Conservation (phyloP, 352 stramenopile species). For the Pythium brachiatum region DNA sequence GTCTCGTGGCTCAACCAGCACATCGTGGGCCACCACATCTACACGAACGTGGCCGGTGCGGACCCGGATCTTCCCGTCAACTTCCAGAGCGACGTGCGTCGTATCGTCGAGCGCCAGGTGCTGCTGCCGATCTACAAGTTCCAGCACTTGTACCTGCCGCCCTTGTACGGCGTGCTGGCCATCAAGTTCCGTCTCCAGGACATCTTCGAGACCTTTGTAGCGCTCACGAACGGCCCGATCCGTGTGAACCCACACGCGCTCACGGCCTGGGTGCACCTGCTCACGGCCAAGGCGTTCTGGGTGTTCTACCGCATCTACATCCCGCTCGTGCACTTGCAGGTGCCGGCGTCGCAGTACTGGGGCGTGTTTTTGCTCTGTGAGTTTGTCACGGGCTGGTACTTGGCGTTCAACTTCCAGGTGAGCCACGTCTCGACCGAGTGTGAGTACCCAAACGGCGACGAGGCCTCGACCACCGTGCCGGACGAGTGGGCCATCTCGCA, state of each 20-base stretch:
- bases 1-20: slow-evolving; percentile 95
- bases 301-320: slow-evolving; percentile 88
- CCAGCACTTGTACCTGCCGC: slow-evolving; percentile 92
- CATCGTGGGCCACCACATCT: slow-evolving; percentile 94
- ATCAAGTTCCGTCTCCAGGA: slow-evolving; percentile 94
- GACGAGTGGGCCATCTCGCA: slow-evolving; percentile 93
- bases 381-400: slow-evolving; percentile 90
- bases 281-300: slow-evolving; percentile 89
- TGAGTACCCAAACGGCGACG: slow-evolving; percentile 80
- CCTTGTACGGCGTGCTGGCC: slow-evolving; percentile 93
- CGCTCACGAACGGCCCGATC: slow-evolving; percentile 87
- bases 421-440: slow-evolving; percentile 89
- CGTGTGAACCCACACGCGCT: slow-evolving; percentile 87
- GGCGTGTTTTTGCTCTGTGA: slow-evolving; percentile 85
- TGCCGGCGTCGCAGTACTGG: slow-evolving; percentile 59
- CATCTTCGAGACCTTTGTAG: slow-evolving; percentile 85
- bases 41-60: slow-evolving; percentile 92
- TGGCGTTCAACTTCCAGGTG: slow-evolving; percentile 94
- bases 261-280: slow-evolving; percentile 79
- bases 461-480: slow-evolving; percentile 54
- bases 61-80: slow-evolving; percentile 93
- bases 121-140: slow-evolving; percentile 88
- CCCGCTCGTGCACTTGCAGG: slow-evolving; percentile 73
- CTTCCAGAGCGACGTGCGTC: slow-evolving; percentile 82
- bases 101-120: slow-evolving; percentile 86